Percentiles rank a stretch among this genome's conserved stretches.
Conservation (phyloP, 2,329 filamentous ascomycete species). For the Sporothrix humicola region DNA sequence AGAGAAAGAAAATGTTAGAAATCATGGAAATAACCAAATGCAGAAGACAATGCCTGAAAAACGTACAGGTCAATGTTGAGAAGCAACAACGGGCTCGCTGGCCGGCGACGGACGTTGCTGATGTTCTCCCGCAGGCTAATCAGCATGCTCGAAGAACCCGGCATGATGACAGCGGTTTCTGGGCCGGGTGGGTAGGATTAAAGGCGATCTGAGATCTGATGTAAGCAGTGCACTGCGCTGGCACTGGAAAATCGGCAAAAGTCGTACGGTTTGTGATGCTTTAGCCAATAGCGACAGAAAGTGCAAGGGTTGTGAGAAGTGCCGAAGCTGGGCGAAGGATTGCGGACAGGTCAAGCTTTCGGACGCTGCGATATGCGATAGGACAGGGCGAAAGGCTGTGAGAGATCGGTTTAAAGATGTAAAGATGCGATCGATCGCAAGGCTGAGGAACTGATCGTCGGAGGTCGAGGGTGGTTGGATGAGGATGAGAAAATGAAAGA, state of each 20-base stretch:
- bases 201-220: neutral
- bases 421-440: conserved; percentile 4
- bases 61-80: conserved; percentile 73
- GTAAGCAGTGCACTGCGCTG: neutral
- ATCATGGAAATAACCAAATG: neutral
- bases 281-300: neutral
- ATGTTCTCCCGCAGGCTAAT: conserved; percentile 72
- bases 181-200: neutral
- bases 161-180: conserved; percentile 52
- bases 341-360: neutral
- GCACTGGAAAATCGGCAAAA: neutral
- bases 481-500: neutral
- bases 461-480: neutral
- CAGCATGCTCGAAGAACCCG: conserved; percentile 72
- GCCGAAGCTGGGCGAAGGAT: neutral
- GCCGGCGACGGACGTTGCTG: conserved; percentile 63
- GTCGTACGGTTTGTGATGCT: neutral
- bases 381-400: neutral
- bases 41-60: neutral
- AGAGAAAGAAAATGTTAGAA: neutral
- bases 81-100: conserved; percentile 61
- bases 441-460: neutral
- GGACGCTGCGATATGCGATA: neutral
- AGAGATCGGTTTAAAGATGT: neutral
- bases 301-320: conserved; percentile 11